These are phyloP conservation scores for Aquilaria yunnanensis DNA, from an alignment of 345 rosid species.

Conservation along the genomic window DNA sequence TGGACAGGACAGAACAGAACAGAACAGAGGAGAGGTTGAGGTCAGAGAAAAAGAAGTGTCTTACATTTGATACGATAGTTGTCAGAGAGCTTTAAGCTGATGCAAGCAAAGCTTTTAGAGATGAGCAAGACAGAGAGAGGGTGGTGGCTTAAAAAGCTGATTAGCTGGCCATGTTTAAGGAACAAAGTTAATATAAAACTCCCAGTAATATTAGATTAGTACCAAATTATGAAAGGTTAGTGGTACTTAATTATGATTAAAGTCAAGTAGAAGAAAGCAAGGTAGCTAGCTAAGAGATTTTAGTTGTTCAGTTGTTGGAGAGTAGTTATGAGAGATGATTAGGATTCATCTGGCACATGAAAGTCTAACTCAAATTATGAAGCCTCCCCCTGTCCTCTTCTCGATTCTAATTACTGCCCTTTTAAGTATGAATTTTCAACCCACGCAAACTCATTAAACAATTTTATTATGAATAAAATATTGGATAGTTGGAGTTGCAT, in stretches of 20 bases:
- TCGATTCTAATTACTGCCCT: not conserved
- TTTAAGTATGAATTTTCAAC: not conserved
- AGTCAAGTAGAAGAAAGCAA: conserved; percentile 15
- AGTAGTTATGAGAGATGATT: conserved; percentile 41
- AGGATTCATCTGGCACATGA: conserved; percentile 21
- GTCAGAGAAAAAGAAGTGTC: not conserved
- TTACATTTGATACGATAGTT: not conserved
- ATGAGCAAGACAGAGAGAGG: not conserved
- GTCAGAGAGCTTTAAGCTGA: conserved; percentile 2
- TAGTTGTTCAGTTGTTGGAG: conserved; percentile 37
- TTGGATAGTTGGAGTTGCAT: no score
- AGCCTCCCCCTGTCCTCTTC: conserved; percentile 4
- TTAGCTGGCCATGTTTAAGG: conserved; percentile 52
- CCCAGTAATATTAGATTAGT: not conserved
- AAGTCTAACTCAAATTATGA: conserved; percentile 14
- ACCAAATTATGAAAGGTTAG: conserved; percentile 3
- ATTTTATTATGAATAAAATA: not conserved
- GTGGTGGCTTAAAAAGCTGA: conserved; percentile 15
- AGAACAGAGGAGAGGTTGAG: no score
- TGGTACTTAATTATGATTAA: conserved; percentile 8
- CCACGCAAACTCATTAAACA: not conserved
- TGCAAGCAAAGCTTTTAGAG: not conserved
- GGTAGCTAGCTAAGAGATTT: conserved; percentile 6
- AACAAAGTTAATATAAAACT: conserved; percentile 9
- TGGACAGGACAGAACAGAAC: not conserved